Evolutionary conservation across 345 rosid genomes (phyloP).

Genomic region (Brassica carinata): DNA sequence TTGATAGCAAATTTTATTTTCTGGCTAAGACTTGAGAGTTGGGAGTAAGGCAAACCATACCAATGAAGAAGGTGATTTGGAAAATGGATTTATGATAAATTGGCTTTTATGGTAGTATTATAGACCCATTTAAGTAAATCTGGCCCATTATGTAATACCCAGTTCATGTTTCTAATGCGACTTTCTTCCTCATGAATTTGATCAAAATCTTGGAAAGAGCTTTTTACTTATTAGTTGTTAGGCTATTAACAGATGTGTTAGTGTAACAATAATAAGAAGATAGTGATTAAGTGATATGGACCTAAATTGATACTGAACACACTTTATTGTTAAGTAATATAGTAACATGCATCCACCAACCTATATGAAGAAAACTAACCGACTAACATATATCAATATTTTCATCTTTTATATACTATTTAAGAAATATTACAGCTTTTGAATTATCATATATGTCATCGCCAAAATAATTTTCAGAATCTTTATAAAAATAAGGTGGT

Average conservation of each 20-base stretch:
- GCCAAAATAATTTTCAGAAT: too few relatives aligned
- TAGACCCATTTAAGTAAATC: not conserved
- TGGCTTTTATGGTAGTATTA: not conserved
- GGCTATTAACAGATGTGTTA: not conserved
- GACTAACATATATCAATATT: not conserved
- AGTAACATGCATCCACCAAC: not conserved
- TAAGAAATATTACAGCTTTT: too few relatives aligned
- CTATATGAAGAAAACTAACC: not conserved
- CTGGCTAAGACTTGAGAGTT: not conserved
- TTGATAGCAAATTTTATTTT: too few relatives aligned
- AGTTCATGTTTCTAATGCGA: not conserved
- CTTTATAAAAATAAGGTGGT: too few relatives aligned
- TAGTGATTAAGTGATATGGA: not conserved
- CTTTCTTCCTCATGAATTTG: not conserved
- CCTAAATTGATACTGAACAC: not conserved
- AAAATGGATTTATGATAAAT: not conserved
- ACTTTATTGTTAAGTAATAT: not conserved
- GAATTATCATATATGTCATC: too few relatives aligned
- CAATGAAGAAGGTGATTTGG: not conserved
- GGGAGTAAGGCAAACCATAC: not conserved
- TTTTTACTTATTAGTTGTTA: not conserved
- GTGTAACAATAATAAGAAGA: not conserved
- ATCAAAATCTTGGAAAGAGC: not conserved
- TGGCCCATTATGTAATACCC: not conserved
- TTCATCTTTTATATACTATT: too few relatives aligned